Percentiles rank a stretch among this genome's conserved stretches.
Evolutionary conservation across 2,329 filamentous ascomycete genomes (phyloP).

Genomic region (Aspergillus sp.): DNA sequence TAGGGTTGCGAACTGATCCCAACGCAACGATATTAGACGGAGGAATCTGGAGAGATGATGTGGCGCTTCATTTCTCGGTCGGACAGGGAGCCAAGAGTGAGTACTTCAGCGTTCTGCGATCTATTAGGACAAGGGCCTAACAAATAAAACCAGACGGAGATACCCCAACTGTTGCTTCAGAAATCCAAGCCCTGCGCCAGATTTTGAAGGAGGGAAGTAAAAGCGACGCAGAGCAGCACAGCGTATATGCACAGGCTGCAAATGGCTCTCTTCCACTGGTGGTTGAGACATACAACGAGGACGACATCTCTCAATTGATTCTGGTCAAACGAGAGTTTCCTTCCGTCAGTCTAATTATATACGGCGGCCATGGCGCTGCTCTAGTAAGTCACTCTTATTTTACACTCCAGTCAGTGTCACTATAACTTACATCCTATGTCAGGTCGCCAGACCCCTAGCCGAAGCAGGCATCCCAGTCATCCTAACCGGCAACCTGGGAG

Average conservation of each 20-base stretch:
- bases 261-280: constrained; percentile 4
- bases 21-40: background rate
- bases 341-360: background rate
- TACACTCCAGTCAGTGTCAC: background rate
- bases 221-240: background rate
- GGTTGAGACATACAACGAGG: constrained; percentile 8
- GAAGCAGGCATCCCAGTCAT: constrained; percentile 47
- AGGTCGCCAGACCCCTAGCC: constrained; percentile 46
- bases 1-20: constrained; percentile 48
- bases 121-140: background rate
- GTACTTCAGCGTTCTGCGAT: background rate
- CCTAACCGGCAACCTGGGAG: constrained; percentile 42
- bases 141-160: background rate
- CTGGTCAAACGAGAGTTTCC: constrained; percentile 7
- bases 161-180: background rate
- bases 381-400: no score
- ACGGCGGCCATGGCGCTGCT: constrained; percentile 4
- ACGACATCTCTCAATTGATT: constrained; percentile 10
- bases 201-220: background rate
- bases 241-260: background rate
- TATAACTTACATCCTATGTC: no score
- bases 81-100: constrained; percentile 3
- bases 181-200: background rate
- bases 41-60: background rate
- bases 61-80: constrained; percentile 5